Conservation (phyloP, 768 basidiomycete genomes). For the Lactarius pseudohatsudake region DNA sequence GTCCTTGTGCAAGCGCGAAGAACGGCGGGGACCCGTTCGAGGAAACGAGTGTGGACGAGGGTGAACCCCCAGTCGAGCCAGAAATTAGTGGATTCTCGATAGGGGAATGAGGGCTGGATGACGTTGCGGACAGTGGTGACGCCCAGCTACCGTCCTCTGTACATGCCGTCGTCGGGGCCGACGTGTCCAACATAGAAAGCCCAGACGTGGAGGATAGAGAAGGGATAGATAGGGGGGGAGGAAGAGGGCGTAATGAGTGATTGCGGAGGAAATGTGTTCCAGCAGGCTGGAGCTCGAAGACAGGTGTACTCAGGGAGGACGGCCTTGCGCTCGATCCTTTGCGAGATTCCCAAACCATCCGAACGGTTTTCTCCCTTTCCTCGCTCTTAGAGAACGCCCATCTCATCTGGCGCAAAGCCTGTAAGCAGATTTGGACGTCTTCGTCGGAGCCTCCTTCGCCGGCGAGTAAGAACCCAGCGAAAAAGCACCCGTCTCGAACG, state of each 20-base stretch:
- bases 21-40: slow-evolving; percentile 26
- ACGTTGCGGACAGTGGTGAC: slow-evolving; percentile 27
- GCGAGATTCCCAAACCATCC: slow-evolving; percentile 45
- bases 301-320: slow-evolving; percentile 10
- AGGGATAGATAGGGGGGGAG: slow-evolving; percentile 29
- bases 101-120: slow-evolving; percentile 27
- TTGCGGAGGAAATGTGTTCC: slow-evolving; percentile 20
- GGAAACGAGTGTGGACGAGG: slow-evolving; percentile 25
- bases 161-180: slow-evolving; percentile 22
- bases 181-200: slow-evolving; percentile 19
- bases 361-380: slow-evolving; percentile 65
- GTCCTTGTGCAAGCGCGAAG: slow-evolving; percentile 25
- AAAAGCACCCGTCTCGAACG: slow-evolving; percentile 88
- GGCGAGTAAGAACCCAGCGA: slow-evolving; percentile 75
- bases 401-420: slow-evolving; percentile 76
- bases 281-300: slow-evolving; percentile 22
- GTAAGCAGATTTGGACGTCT: slow-evolving; percentile 57
- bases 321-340: slow-evolving; percentile 20
- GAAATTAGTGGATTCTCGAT: slow-evolving; percentile 14
- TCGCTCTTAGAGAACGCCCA: slow-evolving; percentile 79
- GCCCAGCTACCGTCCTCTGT: slow-evolving; percentile 29
- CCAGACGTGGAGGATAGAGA: slow-evolving; percentile 12
- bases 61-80: slow-evolving; percentile 21
- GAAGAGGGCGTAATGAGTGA: slow-evolving; percentile 26
- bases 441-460: slow-evolving; percentile 52